A percentile compares a stretch with the other conserved stretches of the same genome.
Conservation (phyloP, 495 filamentous ascomycete species). For the Xylaria flabelliformis region DNA sequence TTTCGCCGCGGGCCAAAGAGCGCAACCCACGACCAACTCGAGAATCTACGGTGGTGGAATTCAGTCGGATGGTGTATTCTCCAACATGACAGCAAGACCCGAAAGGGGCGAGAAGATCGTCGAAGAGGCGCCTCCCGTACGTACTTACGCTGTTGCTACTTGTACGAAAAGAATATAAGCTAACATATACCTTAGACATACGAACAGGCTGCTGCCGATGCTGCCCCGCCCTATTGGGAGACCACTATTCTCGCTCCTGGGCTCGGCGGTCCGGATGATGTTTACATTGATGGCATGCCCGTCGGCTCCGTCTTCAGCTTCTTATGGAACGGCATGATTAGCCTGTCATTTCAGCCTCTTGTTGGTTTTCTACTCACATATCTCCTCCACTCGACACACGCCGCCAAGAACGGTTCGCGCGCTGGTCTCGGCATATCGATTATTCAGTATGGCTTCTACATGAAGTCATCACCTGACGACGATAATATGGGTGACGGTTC, state of each 20-base stretch:
- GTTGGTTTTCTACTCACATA: slow-evolving; percentile 98
- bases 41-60: slow-evolving; percentile 68
- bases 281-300: slow-evolving; percentile 94
- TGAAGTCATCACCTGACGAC: slow-evolving; percentile 65
- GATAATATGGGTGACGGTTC: slow-evolving; percentile 57
- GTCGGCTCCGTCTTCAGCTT: slow-evolving; percentile 96
- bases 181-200: slow-evolving; percentile 69
- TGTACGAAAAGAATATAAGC: neutral
- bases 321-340: slow-evolving; percentile 98
- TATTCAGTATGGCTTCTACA: slow-evolving; percentile 95
- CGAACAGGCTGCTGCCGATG: slow-evolving; percentile 97
- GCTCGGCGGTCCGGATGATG: slow-evolving; percentile 80
- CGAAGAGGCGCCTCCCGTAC: slow-evolving; percentile 90
- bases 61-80: slow-evolving; percentile 91
- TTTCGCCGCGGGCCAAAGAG: slow-evolving; percentile 30
- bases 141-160: slow-evolving; percentile 41
- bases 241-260: slow-evolving; percentile 96
- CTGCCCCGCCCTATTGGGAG: slow-evolving; percentile 98
- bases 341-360: slow-evolving; percentile 89
- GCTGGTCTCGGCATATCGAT: slow-evolving; percentile 94
- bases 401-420: slow-evolving; percentile 94
- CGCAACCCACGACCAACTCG: slow-evolving; percentile 44
- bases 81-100: slow-evolving; percentile 91
- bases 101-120: slow-evolving; percentile 80
- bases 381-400: slow-evolving; percentile 95